Evolutionary conservation across 2,329 filamentous ascomycete species (phyloP).

Genomic region (Botrytis tulipae): DNA sequence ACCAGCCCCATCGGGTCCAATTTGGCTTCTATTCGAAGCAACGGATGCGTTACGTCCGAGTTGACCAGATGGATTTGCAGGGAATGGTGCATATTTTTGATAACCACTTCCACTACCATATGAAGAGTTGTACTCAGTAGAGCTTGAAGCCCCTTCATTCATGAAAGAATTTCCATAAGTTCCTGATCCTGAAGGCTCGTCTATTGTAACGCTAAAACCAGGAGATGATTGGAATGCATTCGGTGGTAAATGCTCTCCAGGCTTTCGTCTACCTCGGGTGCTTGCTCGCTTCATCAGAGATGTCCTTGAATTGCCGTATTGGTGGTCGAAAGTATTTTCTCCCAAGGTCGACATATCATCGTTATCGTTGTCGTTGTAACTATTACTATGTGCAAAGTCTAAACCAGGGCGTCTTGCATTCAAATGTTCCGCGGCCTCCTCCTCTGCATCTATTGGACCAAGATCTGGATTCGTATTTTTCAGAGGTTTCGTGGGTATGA

Average conservation of each 20-base stretch:
- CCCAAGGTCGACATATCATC: slow-evolving; percentile 19
- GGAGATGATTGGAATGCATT: slow-evolving; percentile 1
- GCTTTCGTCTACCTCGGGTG: slow-evolving; percentile 34
- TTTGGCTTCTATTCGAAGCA: slow-evolving; percentile 15
- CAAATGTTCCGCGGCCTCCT: slow-evolving; percentile 45
- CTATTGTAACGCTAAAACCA: slow-evolving; percentile 20
- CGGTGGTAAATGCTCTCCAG: slow-evolving; percentile 31
- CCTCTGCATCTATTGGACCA: slow-evolving; percentile 38
- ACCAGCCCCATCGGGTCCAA: neutral
- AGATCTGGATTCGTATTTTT: slow-evolving; percentile 22
- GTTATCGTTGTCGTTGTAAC: slow-evolving; percentile 36
- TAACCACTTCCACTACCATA: slow-evolving; percentile 14
- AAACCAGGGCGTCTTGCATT: slow-evolving; percentile 29
- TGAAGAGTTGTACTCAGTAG: slow-evolving; percentile 3
- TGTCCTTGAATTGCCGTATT: slow-evolving; percentile 30
- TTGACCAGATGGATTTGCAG: slow-evolving; percentile 9
- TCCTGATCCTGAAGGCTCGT: neutral
- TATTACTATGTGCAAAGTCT: slow-evolving; percentile 32
- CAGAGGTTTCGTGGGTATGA: slow-evolving; percentile 52
- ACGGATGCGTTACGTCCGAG: slow-evolving; percentile 9
- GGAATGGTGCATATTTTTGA: slow-evolving; percentile 14
- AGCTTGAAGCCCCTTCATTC: neutral
- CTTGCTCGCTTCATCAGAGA: slow-evolving; percentile 35
- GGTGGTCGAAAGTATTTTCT: slow-evolving; percentile 25
- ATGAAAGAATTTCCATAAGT: slow-evolving; percentile 8